phyloP scores from a whole-genome alignment of 2,329 filamentous ascomycete genomes.

The Ustilaginoidea virens region DNA sequence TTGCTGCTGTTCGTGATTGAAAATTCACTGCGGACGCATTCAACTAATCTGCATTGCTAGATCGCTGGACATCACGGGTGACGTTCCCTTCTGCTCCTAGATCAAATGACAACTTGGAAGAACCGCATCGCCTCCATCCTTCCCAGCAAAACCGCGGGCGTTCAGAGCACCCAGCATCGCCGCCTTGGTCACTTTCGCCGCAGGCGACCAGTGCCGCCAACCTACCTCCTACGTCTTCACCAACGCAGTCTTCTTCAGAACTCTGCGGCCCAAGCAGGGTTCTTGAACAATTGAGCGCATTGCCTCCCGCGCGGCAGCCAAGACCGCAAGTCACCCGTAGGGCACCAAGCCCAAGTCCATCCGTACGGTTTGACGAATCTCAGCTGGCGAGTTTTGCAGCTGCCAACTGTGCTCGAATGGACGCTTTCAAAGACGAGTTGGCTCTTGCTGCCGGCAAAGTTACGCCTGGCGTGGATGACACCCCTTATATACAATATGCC shows the following conservation, averaged over 20 bases:
- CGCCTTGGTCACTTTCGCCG: constrained; percentile 15
- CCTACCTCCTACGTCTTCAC: constrained; percentile 18
- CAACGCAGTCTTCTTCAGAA: constrained; percentile 23
- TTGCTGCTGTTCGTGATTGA: no score
- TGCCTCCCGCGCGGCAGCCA: constrained; percentile 6
- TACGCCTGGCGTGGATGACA: constrained; percentile 71
- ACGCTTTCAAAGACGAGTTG: constrained; percentile 35
- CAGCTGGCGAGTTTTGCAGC: constrained; percentile 23
- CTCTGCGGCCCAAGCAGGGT: constrained; percentile 28
- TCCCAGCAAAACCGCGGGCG: background rate
- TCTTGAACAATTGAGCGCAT: constrained; percentile 11
- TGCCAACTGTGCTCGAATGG: constrained; percentile 16
- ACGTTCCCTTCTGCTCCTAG: background rate
- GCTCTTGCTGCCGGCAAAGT: constrained; percentile 34
- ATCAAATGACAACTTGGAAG: background rate
- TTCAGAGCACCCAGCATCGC: background rate
- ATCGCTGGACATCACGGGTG: constrained; percentile 4
- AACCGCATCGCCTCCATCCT: background rate
- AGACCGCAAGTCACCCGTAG: background rate
- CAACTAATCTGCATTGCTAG: constrained; percentile 6
- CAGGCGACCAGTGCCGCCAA: constrained; percentile 17
- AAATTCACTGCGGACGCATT: no score
- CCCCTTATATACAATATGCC: constrained; percentile 78
- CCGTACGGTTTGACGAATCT: constrained; percentile 22
- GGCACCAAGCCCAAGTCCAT: constrained; percentile 3